phyloP scores from a whole-genome alignment of 805 yeast species.

The Pichia heedii region DNA sequence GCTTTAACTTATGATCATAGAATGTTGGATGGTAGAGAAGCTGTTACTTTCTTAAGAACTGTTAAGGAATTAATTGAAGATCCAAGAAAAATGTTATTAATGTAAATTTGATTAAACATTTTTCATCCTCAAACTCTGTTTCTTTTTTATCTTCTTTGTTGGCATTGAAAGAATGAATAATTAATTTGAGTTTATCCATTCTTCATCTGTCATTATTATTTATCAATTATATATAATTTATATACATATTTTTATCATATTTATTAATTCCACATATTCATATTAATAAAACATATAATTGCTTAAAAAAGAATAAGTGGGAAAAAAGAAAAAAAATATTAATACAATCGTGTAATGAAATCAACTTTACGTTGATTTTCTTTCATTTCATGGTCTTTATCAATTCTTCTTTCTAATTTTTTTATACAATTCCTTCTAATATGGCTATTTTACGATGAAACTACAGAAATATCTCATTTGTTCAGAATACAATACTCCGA shows the following conservation, averaged over 20 bases:
- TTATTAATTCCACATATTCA: not conserved
- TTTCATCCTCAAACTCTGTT: no score
- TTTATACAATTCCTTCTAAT: no score
- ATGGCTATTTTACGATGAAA: no score
- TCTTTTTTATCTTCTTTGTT: no score
- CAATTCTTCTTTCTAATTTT: no score
- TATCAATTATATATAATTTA: not conserved
- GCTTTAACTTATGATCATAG: slow-evolving; percentile 98
- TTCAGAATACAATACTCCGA: not conserved
- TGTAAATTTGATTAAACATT: slow-evolving; percentile 17
- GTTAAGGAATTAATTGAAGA: slow-evolving; percentile 96
- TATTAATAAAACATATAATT: no score
- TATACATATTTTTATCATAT: not conserved
- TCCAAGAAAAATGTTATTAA: slow-evolving; percentile 92
- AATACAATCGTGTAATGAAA: no score
- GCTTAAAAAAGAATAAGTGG: no score
- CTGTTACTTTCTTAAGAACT: slow-evolving; percentile 91
- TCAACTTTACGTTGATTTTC: no score
- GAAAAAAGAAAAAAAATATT: no score
- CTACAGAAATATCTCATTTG: not conserved
- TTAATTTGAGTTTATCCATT: not conserved
- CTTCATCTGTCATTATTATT: not conserved
- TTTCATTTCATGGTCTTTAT: no score
- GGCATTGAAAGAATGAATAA: no score
- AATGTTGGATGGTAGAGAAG: slow-evolving; percentile 97